Percentiles rank a stretch among this genome's conserved stretches.
Evolutionary conservation across 2,329 filamentous ascomycete genomes (phyloP).

Genomic region (Mycosphaerella arachidis): DNA sequence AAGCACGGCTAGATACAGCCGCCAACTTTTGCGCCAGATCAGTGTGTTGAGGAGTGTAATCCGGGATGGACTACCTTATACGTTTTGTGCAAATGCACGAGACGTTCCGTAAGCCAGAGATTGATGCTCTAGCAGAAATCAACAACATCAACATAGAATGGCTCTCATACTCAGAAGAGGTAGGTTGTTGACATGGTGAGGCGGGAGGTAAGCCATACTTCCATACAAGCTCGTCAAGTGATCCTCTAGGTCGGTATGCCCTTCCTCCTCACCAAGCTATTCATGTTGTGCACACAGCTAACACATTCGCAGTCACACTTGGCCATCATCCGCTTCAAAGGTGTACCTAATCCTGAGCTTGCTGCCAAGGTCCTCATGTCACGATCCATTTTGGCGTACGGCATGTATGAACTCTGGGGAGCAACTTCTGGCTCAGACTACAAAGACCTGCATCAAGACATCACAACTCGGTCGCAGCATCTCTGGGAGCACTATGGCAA

Average conservation of each 20-base stretch:
- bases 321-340: constrained; percentile 64
- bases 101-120: constrained; percentile 80
- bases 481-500: constrained; percentile 64
- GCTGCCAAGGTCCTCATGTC: constrained; percentile 64
- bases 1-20: too few species aligned
- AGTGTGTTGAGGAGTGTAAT: too few species aligned
- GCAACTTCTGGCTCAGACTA: constrained; percentile 56
- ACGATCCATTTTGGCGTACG: constrained; percentile 76
- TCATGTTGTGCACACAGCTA: not conserved
- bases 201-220: constrained; percentile 6
- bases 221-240: not conserved
- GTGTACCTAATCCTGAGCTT: constrained; percentile 10
- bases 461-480: constrained; percentile 55
- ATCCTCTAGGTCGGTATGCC: not conserved
- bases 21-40: too few species aligned
- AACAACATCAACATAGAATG: constrained; percentile 65
- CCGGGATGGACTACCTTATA: constrained; percentile 69
- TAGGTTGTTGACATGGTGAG: constrained; percentile 45
- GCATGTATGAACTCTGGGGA: constrained; percentile 88
- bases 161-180: constrained; percentile 67
- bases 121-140: constrained; percentile 71
- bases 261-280: not conserved
- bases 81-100: constrained; percentile 87
- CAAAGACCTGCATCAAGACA: constrained; percentile 61
- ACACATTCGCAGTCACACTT: constrained; percentile 66